Evolutionary conservation across 2,329 filamentous ascomycete species (phyloP), one percentile per base, ranked within the genome.

Genomic region (Pseudocercospora vitis): DNA sequence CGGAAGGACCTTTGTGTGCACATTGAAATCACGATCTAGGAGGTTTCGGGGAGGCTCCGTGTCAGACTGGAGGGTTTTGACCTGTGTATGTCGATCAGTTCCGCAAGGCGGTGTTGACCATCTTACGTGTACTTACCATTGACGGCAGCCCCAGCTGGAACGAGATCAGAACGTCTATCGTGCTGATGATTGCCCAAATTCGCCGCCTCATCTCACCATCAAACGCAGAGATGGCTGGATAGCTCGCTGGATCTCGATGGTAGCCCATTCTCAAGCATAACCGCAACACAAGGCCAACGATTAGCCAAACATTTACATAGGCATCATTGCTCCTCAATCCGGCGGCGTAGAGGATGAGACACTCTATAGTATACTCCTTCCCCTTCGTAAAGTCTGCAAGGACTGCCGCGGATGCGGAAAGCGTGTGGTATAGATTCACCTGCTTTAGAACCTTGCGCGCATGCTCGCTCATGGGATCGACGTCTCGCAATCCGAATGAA

Each of bases 81-180:
- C 50, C 53, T 53, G 14, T 9, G 5, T 4, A n/a, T 16, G 8
- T n/a, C n/a, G 3, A 31, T 59, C 26, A 56, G 53, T 44, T 16
- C 37, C 16, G 6, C 7, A 5, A 37, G 14, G 11, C 4, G n/a
- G n/a, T n/a, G 14, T 19, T 23, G 14, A 8, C 8, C 6, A 24
- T 7, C 11, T 24, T 1, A 3, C n/a, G 3, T 3, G 9, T 32
- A 50, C 70, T 68, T 9, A 78, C 71, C 70, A 78, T 75, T n/a
- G 74, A 74, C 2, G 77, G 78, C 14, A 79, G 65, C 0, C 77
- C 77, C 31, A 78, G 68, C 50, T 78, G 74, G 35, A 76, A 77
- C 0, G 75, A 77, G 33, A 77, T 68, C 7, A 78, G 56, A 0
- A 75, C 66, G 28, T 80, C 77, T 3, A 78, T 59, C 58, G 76